Evolutionary conservation across 2,329 filamentous ascomycete species (phyloP).

Genomic region (Paraphoma sp.): DNA sequence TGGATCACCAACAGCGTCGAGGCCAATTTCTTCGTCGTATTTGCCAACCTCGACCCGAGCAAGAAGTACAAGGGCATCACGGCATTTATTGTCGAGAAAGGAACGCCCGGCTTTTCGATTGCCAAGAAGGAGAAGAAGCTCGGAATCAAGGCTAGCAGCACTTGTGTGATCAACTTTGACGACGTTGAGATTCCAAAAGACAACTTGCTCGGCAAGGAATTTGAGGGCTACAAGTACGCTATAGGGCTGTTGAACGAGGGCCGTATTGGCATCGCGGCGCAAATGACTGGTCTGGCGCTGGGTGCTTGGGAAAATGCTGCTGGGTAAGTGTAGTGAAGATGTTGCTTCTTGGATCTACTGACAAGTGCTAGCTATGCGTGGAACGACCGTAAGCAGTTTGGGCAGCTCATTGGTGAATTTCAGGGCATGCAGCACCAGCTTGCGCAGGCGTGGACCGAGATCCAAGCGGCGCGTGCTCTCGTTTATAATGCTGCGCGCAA

Average conservation of each 20-base stretch:
- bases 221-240: conserved; percentile 97
- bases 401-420: conserved; percentile 91
- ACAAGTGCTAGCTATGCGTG: conserved; percentile 74
- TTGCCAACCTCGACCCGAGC: conserved; percentile 90
- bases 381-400: conserved; percentile 99
- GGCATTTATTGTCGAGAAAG: conserved; percentile 94
- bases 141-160: conserved; percentile 93
- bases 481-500: conserved; percentile 96
- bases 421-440: conserved; percentile 99
- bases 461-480: conserved; percentile 85
- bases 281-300: conserved; percentile 96
- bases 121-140: conserved; percentile 99
- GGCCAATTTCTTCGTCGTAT: conserved; percentile 94
- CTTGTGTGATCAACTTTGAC: conserved; percentile 96
- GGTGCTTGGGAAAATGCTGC: conserved; percentile 96
- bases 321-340: conserved; percentile 56
- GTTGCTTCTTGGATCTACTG: neutral
- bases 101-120: conserved; percentile 85
- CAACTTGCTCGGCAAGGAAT: conserved; percentile 86
- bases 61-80: conserved; percentile 98
- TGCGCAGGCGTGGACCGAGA: conserved; percentile 93
- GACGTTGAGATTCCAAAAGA: conserved; percentile 89
- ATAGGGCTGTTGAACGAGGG: conserved; percentile 95
- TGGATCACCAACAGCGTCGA: conserved; percentile 99
- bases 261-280: conserved; percentile 94